Evolutionary conservation across 352 stramenopile species (phyloP), one percentile per base, ranked within the genome.

Genomic region (Phytophthora fragariaefolia): DNA sequence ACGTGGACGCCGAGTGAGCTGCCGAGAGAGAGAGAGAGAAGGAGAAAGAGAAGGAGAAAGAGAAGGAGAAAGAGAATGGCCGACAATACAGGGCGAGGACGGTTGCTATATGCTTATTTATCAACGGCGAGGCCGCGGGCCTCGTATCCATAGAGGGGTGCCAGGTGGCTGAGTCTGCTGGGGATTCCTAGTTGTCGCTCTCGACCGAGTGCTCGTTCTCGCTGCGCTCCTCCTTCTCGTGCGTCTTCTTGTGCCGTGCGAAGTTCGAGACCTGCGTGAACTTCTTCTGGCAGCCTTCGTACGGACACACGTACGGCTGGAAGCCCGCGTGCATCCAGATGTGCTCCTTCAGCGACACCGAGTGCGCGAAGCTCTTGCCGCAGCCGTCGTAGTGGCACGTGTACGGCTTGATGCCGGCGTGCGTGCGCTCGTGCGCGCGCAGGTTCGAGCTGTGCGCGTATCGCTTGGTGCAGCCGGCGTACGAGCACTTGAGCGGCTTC

Each of bases 361-460:
- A 96, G 72, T 97, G 90, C 13, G 90, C 90, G 53, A 98, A 98
- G 32, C 77, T 90, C 77, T 96, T 97, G 58, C 87, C 87, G 40
- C 92, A 98, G 22, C 85, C 90, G 58, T 92, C 83, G 56, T 95
- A 96, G 65, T 93, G 92, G 64, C 92, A 98, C 48, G 89, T 88
- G 71, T 96, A 97, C 18, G 92, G 92, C 75, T 97, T 97, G 46
- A 96, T 83, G 17, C 87, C 88, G 8, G 87, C 84, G 63, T 98
- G 92, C n/a, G 89, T 96, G 30, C 91, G 89, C 60, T 97, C 90
- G 59, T 98, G 92, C n/a, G 90, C 93, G 22, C 85, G 89, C 36
- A 98, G 69, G 58, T 98, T 98, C 24, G 87, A 95, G 55, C 84
- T 96, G 72, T 98, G 91, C 6, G 86, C 87, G 68, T 97, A 98